Percentiles rank a stretch among this genome's conserved stretches.
Evolutionary conservation across 139 green algal genomes (phyloP).

Genomic region (Chloropicon primus): DNA sequence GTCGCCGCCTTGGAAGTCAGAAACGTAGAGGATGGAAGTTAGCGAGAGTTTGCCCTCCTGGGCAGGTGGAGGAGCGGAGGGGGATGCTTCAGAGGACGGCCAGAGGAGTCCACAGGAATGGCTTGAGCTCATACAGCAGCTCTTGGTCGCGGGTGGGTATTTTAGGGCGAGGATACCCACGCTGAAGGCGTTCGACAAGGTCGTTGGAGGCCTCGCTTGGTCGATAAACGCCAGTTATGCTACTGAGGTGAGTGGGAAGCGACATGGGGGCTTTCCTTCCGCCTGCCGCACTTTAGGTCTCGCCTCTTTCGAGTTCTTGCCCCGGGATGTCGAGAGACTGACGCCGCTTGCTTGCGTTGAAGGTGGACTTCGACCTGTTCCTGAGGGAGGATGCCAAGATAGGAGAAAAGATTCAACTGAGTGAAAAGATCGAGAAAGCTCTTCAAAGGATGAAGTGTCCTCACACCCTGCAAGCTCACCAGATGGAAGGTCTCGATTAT

Average conservation of each 20-base stretch:
- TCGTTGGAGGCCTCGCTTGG: conserved; percentile 11
- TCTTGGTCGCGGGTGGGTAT: conserved; percentile 6
- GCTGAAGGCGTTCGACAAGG: conserved; percentile 13
- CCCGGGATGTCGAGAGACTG: no score
- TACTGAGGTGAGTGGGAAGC: background rate
- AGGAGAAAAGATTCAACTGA: background rate
- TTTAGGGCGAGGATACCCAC: conserved; percentile 9
- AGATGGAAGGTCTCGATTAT: background rate
- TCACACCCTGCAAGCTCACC: background rate
- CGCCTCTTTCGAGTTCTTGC: no score
- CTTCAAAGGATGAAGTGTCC: background rate
- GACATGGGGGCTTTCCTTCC: no score
- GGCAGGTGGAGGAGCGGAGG: no score
- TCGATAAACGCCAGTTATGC: conserved; percentile 1
- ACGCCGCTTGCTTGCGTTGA: no score
- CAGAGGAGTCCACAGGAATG: background rate
- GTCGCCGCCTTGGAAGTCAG: no score
- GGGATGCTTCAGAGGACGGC: background rate
- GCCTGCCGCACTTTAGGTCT: no score
- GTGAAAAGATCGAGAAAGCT: background rate
- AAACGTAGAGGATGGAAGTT: no score
- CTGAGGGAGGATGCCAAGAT: background rate
- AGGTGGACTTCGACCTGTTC: background rate
- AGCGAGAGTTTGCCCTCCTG: background rate
- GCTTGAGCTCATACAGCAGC: background rate